A percentile compares a stretch with the other conserved stretches of the same genome.
phyloP scores from a whole-genome alignment of 1,284 basidiomycete species.

The Cutaneotrichosporon cutaneum region DNA sequence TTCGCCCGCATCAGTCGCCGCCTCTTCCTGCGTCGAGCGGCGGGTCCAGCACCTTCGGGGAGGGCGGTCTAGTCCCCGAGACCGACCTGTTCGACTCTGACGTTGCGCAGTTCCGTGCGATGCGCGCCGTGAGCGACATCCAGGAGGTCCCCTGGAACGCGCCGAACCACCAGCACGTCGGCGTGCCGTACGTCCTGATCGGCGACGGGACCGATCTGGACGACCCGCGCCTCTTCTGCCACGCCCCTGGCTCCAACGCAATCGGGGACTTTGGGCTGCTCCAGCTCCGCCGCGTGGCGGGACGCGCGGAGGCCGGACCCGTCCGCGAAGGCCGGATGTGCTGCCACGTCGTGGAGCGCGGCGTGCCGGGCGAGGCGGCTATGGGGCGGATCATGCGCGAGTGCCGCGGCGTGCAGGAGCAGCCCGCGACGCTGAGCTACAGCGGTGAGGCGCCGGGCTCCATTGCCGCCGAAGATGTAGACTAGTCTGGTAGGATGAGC shows the following conservation, averaged over 20 bases:
- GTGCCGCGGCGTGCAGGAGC: conserved; percentile 1
- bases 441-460: not conserved
- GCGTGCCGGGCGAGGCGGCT: not conserved
- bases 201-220: not conserved
- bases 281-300: conserved; percentile 9
- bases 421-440: conserved; percentile 1
- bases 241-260: not conserved
- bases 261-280: conserved; percentile 11
- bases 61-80: not conserved
- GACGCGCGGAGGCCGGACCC: not conserved
- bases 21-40: not conserved
- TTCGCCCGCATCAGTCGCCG: not conserved
- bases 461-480: not conserved
- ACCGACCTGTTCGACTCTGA: conserved; percentile 1
- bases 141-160: conserved; percentile 8
- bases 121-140: not conserved
- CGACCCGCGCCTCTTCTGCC: conserved; percentile 10
- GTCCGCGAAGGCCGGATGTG: conserved; percentile 9
- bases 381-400: conserved; percentile 9
- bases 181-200: not conserved
- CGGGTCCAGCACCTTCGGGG: not conserved
- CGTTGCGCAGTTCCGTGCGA: conserved; percentile 6
- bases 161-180: conserved; percentile 9
- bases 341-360: not conserved
- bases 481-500: conserved; percentile 1